Base-by-base conservation (phyloP, 768 basidiomycete species). In the Mycena crocata region DNA sequence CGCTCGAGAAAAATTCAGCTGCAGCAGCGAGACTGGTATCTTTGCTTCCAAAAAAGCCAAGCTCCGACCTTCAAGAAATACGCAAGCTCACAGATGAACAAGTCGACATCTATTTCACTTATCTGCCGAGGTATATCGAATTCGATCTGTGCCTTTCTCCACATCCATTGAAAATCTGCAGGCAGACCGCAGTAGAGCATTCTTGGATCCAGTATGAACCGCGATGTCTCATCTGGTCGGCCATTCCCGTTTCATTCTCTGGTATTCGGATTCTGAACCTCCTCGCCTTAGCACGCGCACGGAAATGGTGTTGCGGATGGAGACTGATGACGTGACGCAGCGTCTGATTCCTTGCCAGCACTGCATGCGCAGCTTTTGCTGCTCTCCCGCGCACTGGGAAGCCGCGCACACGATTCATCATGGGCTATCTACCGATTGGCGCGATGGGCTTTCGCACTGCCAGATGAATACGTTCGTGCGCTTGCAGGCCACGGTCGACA, bases 391-490 rank as follows among this genome's bases (percentile, higher is more conserved):
- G 9, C 56, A 57, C 44, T 57, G 56, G 56, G 26, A 57, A 12
- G 56, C 31, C 23, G 56, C 21, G 56, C 24, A 31, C 56, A 2
- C 40, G 19, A 40, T 57, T 46, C 56, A 57, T 46, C 42, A 34
- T 12, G 44, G n/a, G 21, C 56, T 44, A 26, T 57, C 21, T 17
- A 44, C 45, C 30, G 56, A 57, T 3, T 5, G 13, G 30, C 44
- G 28, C 32, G 31, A 28, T 17, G 54, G 54, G 8, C 62, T 72
- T 24, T 68, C 75, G 5, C 73, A 75, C 54, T 78, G 75, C 57
- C 56, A 71, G 45, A 70, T 75, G 51, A 75, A 76, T 44, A 56
- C 59, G 17, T 63, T 72, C n/a, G 55, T 74, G 14, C 46, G 54
- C 19, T 31, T n/a, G 28, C 68, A 77, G 26, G 28, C 72, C 21